Evolutionary conservation across 371 early-diverging fungal genomes (phyloP).

Genomic region (Mortierella sp.): DNA sequence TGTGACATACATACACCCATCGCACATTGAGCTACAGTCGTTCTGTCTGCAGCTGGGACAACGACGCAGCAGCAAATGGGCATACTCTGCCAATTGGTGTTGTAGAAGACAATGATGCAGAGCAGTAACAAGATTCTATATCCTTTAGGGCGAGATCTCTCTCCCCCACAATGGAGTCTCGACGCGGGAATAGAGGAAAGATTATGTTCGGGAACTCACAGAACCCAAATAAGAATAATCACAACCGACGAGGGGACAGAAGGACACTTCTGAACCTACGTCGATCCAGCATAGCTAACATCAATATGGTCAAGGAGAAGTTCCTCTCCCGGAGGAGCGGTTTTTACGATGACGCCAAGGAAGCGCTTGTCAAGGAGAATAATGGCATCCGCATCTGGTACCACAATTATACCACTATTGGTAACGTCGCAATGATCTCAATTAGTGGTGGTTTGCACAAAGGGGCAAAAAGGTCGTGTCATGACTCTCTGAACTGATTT

Average conservation of each 20-base stretch:
- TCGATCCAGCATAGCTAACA: constrained; percentile 49
- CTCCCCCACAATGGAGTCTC: constrained; percentile 43
- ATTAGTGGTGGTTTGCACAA: no score
- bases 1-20: no score
- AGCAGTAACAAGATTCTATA: no score
- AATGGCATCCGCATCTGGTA: constrained; percentile 74
- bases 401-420: constrained; percentile 78
- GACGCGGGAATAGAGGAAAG: constrained; percentile 25
- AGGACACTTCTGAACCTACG: constrained; percentile 33
- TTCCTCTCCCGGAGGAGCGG: constrained; percentile 34
- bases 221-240: constrained; percentile 1
- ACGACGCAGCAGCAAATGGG: no score
- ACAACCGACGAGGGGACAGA: constrained; percentile 10
- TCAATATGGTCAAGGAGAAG: constrained; percentile 41
- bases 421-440: no score
- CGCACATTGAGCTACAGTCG: no score
- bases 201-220: constrained; percentile 27
- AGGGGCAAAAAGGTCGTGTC: no score
- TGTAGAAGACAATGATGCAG: no score
- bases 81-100: no score
- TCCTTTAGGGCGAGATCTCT: constrained; percentile 48
- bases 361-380: constrained; percentile 67
- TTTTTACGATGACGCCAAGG: constrained; percentile 62
- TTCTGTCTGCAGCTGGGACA: no score
- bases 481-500: neutral